Base-by-base conservation (phyloP, 2,329 filamentous ascomycete genomes). In the Fusarium proliferatum region DNA sequence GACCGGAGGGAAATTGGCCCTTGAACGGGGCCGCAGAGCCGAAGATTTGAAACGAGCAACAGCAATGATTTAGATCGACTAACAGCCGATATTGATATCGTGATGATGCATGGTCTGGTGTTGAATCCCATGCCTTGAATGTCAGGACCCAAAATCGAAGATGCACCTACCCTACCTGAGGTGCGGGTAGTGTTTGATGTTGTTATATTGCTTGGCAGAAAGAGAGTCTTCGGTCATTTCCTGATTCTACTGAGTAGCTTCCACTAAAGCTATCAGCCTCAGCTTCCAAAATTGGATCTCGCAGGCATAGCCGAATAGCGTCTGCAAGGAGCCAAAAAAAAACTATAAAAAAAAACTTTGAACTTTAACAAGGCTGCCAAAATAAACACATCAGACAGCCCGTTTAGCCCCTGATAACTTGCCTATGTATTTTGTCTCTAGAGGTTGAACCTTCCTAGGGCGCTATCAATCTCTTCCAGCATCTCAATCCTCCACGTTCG, bases 31-130 rank as follows among this genome's bases (percentile, higher is more conserved):
- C 59, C 38, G 41, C 67, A 43, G 46, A 72, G 65, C 46, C 69
- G 57, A 72, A 46, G 46, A 72, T 60, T 58, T 72, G 63, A 73
- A 74, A 73, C 70, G 62, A 64, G 42, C 33, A 41, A 38, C 45
- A 51, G 36, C 63, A 36, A 73, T 71, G 52, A 73, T 74, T 73
- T 74, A 63, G 71, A 73, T 73, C 66, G 55, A 64, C 71, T 56
- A 71, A 65, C 49, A 74, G 42, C 62, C 58, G 61, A 63, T 43
- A 74, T 70, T 60, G 48, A 52, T 60, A 60, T 68, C 42, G 45
- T 46, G 62, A 60, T 67, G 38, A 23, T 23, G 23, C 23, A 23
- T 23, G 23, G 55, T 53, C 17, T 34, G 39, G 36, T 33, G n/a
- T 26, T 38, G 17, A 43, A 34, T 49, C 8, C 3, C 15, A 51